These are phyloP conservation scores for Leptodermis oblonga DNA, from an alignment of 257 asterid genomes.

Conservation along the genomic window DNA sequence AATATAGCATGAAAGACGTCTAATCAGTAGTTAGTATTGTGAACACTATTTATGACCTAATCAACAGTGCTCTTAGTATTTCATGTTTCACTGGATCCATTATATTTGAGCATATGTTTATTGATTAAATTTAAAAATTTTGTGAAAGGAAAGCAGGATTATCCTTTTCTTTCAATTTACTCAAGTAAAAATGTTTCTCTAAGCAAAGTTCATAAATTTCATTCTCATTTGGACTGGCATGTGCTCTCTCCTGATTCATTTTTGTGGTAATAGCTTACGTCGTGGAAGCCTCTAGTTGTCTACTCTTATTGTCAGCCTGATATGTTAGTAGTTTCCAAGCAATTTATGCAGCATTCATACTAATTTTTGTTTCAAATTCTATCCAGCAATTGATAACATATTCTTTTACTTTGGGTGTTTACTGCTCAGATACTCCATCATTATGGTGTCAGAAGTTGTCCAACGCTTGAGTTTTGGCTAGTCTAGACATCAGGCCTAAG, in stretches of 20 bases:
- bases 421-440: neutral
- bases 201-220: neutral
- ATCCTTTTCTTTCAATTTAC: too few relatives aligned
- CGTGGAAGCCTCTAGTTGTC: neutral
- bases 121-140: neutral
- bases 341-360: neutral
- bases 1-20: neutral
- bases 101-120: neutral
- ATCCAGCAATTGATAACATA: neutral
- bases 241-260: neutral
- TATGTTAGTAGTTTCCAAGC: neutral
- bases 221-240: conserved; percentile 1
- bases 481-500: neutral
- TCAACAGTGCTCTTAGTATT: neutral
- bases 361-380: neutral
- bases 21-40: neutral
- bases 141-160: too few relatives aligned
- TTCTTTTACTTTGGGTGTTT: neutral
- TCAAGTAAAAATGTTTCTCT: neutral
- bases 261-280: neutral
- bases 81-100: neutral
- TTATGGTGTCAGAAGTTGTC: neutral
- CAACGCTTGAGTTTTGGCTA: neutral
- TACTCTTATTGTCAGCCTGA: neutral
- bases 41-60: neutral